Base-by-base conservation (phyloP, 805 yeast genomes). In the Saccharomycopsis amapae region DNA sequence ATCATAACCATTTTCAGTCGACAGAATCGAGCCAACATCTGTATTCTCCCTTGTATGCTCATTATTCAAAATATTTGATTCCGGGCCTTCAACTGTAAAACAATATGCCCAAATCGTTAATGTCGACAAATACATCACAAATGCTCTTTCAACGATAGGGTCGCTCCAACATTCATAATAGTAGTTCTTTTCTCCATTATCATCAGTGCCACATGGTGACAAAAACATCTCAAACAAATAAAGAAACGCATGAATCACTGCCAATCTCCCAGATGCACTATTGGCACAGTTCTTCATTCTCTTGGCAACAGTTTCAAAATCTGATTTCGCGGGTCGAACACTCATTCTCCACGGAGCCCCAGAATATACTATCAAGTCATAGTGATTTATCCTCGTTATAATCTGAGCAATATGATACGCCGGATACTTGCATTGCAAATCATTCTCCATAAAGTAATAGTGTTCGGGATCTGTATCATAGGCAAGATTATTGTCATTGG, bases 321-420 rank as follows among this genome's bases (percentile, higher is more conserved):
- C 80, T 1, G 64, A 58, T 7, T 65, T 64, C 4, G 76, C 74
- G 9, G 83, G 78, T 32, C 66, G 67, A 30, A 80, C 86, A 55
- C 76, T 83, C 80, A 83, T 79, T 55, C 88, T 73, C 64, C 82
- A 76, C 1, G 93, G 93, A 5, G 87, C 84, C 1, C 96, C 96
- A 2, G 89, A 81, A 60, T 69, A 81, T 4, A 84, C 79, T 44
- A 83, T 83, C 47, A 84, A 76, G 60, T 86, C 95, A 60, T 83
- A 80, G 52, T 84, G 86, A 46, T 84, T 79, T 24, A 82, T 72
- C 42, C 85, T 76, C 58, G 85, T 73, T 38, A 79, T 74, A 13
- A 84, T 76, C 57, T 83, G 89, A 1, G 85, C 78, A 65, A 83
- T 68, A 57, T 85, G 89, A 60, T 78, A 82, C 44, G 79, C 75